These are phyloP conservation scores for Colletotrichum simmondsii DNA, from an alignment of 2,329 filamentous ascomycete genomes.

Conservation along the genomic window DNA sequence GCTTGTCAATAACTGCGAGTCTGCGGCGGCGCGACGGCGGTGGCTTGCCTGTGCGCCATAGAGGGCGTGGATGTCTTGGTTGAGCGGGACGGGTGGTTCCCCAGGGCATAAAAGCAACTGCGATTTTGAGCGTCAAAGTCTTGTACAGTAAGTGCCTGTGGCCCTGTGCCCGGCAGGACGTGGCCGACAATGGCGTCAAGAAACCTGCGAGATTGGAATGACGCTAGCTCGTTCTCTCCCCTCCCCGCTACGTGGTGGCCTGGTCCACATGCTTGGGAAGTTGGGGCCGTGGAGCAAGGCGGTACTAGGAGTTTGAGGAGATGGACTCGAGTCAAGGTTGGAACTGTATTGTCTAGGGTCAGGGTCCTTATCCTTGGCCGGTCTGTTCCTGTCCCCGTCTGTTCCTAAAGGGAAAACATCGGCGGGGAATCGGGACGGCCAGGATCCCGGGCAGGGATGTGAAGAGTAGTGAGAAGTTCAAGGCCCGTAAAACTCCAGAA, in stretches of 20 bases:
- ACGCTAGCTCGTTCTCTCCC: constrained; percentile 4
- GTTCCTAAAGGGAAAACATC: constrained; percentile 26
- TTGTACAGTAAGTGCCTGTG: not conserved
- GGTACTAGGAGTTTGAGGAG: constrained; percentile 21
- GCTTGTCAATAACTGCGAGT: constrained; percentile 5
- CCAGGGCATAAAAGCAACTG: not conserved
- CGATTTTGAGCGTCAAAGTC: not conserved
- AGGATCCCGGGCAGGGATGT: constrained; percentile 14
- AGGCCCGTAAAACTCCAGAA: not conserved
- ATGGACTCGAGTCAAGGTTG: constrained; percentile 27
- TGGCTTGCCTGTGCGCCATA: not conserved
- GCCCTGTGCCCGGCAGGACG: not conserved
- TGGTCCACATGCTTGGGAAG: constrained; percentile 24
- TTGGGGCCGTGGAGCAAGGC: constrained; percentile 26
- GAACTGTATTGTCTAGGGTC: constrained; percentile 5
- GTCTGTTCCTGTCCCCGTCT: constrained; percentile 20
- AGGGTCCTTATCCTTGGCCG: constrained; percentile 9
- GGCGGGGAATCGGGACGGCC: constrained; percentile 22
- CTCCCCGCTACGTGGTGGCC: constrained; percentile 16
- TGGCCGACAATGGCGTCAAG: constrained; percentile 9
- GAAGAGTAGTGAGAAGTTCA: not conserved
- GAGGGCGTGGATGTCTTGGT: not conserved
- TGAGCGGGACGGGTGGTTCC: not conserved
- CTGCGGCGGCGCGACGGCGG: not conserved
- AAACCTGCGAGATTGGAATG: constrained; percentile 9